Percentiles rank a stretch among this genome's conserved stretches.
These are phyloP conservation scores for Trametes cubensis DNA, from an alignment of 768 basidiomycete genomes.

Conservation along the genomic window DNA sequence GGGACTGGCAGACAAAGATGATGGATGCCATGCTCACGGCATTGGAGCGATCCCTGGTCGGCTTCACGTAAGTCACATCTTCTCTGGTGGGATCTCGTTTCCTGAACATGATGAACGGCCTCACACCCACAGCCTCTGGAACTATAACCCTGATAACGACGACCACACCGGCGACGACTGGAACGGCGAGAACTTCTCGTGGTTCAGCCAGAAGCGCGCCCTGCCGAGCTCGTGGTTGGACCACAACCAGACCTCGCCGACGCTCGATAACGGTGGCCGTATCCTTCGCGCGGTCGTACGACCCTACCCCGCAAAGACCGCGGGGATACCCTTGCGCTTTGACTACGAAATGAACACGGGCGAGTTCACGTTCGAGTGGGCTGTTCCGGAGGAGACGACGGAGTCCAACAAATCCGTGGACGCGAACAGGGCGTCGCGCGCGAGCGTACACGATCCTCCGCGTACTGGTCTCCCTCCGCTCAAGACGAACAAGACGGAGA, in stretches of 20 bases:
- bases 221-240: constrained; percentile 57
- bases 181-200: constrained; percentile 98
- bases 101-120: not conserved
- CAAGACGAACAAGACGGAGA: constrained; percentile 72
- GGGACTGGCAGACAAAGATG: constrained; percentile 84
- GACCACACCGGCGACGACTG: constrained; percentile 83
- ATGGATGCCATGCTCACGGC: constrained; percentile 92
- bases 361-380: constrained; percentile 67
- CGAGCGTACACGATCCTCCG: constrained; percentile 42
- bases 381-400: constrained; percentile 36
- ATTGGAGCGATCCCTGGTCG: constrained; percentile 73
- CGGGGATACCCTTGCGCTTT: constrained; percentile 76
- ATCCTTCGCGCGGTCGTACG: constrained; percentile 80
- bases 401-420: constrained; percentile 6
- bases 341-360: constrained; percentile 81
- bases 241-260: constrained; percentile 61
- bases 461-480: constrained; percentile 43
- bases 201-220: constrained; percentile 73
- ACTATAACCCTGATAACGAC: constrained; percentile 87
- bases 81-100: not conserved
- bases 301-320: constrained; percentile 89
- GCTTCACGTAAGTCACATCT: constrained; percentile 73
- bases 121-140: constrained; percentile 71
- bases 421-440: not conserved
- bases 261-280: constrained; percentile 81